These are phyloP conservation scores for Phytophthora cactorum DNA, from an alignment of 352 stramenopile genomes.

Conservation along the genomic window DNA sequence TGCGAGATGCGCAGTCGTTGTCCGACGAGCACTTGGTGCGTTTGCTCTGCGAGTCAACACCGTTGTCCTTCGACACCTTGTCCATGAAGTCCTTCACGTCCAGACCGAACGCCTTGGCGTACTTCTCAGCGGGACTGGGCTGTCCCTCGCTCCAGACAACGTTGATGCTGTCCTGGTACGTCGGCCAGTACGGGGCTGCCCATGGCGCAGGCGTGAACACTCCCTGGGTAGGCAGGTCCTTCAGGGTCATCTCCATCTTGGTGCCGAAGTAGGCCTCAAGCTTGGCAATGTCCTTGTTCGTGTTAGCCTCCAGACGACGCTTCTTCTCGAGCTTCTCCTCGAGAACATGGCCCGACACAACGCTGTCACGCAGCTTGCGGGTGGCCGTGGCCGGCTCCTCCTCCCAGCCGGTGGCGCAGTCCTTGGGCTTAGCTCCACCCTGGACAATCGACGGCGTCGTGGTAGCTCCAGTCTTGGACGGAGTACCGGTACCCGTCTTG, in stretches of 20 bases:
- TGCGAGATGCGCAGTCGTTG: slow-evolving; percentile 28
- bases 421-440: slow-evolving; percentile 11
- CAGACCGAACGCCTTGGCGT: slow-evolving; percentile 50
- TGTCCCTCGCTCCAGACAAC: slow-evolving; percentile 23
- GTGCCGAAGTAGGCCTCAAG: slow-evolving; percentile 33
- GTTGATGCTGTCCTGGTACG: slow-evolving; percentile 76
- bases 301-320: slow-evolving; percentile 21
- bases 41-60: slow-evolving; percentile 35
- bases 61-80: slow-evolving; percentile 39
- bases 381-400: slow-evolving; percentile 4
- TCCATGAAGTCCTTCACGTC: slow-evolving; percentile 47
- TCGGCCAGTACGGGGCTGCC: slow-evolving; percentile 66
- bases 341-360: slow-evolving; percentile 8
- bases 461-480: slow-evolving; percentile 12
- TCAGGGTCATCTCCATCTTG: slow-evolving; percentile 33
- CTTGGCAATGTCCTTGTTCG: slow-evolving; percentile 34
- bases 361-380: slow-evolving; percentile 24
- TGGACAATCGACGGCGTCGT: slow-evolving; percentile 1
- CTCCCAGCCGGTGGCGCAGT: slow-evolving; percentile 40
- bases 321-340: slow-evolving; percentile 19
- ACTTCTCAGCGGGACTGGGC: slow-evolving; percentile 49
- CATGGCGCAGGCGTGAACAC: slow-evolving; percentile 36
- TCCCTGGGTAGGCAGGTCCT: slow-evolving; percentile 28
- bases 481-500: slow-evolving; percentile 7
- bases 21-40: slow-evolving; percentile 33